phyloP scores from a whole-genome alignment of 2,329 filamentous ascomycete species.

The Aureobasidium uvarum region DNA sequence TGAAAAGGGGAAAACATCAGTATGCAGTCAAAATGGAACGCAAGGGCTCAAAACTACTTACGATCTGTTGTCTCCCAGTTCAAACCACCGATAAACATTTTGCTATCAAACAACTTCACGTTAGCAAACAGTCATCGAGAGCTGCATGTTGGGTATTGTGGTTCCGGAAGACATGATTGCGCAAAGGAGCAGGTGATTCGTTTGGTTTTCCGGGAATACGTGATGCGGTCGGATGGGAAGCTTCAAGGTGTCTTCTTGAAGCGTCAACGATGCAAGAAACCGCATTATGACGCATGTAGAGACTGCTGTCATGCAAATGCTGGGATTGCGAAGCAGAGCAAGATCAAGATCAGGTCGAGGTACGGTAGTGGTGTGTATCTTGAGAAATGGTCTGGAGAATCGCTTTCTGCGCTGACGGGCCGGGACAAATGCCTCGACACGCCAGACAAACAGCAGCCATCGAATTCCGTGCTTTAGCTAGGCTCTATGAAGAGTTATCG shows the following conservation, averaged over 20 bases:
- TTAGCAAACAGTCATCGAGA: constrained; percentile 16
- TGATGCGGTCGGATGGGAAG: background rate
- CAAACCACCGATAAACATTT: constrained; percentile 99
- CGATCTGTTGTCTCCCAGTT: constrained; percentile 99
- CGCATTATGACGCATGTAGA: background rate
- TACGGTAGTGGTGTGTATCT: constrained; percentile 15
- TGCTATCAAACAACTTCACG: constrained; percentile 56
- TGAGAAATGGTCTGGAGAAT: constrained; percentile 19
- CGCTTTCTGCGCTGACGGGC: constrained; percentile 5
- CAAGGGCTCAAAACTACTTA: constrained; percentile 48
- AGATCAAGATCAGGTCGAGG: constrained; percentile 17
- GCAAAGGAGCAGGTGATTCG: constrained; percentile 5
- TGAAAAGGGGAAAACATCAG: constrained; percentile 46
- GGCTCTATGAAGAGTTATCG: constrained; percentile 68
- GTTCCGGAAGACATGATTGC: constrained; percentile 22
- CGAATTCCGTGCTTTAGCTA: constrained; percentile 32
- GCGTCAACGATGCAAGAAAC: background rate
- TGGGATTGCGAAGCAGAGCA: background rate
- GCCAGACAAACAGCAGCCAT: constrained; percentile 22
- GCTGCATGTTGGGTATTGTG: background rate
- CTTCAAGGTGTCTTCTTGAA: background rate
- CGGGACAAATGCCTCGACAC: background rate
- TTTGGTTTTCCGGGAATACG: background rate
- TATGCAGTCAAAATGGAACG: constrained; percentile 21
- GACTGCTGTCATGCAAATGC: background rate